phyloP scores from a whole-genome alignment of 2,329 filamentous ascomycete species.

The Fusarium temperatum region DNA sequence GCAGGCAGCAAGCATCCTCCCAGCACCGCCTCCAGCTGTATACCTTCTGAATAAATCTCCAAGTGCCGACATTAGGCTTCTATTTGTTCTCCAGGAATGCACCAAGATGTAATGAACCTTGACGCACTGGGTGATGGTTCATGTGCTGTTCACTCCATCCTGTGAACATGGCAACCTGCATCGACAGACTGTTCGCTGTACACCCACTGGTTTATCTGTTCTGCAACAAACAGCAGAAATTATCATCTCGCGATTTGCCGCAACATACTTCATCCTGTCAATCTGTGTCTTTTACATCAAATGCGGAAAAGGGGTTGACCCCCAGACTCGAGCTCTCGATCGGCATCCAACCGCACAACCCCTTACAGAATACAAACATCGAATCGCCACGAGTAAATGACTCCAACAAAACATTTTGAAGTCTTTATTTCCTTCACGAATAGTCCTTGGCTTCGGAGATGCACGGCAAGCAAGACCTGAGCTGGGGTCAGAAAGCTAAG shows the following conservation, averaged over 20 bases:
- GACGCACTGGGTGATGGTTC: background rate
- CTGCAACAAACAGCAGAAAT: background rate
- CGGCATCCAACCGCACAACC: background rate
- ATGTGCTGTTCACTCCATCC: background rate
- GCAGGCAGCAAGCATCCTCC: constrained; percentile 2
- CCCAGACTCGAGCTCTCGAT: background rate
- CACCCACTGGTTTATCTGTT: background rate
- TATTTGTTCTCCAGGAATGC: too few species aligned
- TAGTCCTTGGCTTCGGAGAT: background rate
- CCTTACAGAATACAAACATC: background rate
- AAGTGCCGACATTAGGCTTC: background rate
- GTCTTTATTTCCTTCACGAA: background rate
- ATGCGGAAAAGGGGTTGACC: background rate
- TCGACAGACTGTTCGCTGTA: background rate
- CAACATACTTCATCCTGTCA: too few species aligned
- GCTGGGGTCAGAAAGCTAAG: background rate
- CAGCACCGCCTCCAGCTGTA: background rate
- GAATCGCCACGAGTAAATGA: background rate
- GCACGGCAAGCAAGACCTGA: background rate
- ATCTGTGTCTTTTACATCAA: background rate
- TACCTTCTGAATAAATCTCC: background rate
- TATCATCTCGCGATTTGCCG: too few species aligned
- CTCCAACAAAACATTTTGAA: accelerated
- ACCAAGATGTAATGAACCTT: background rate
- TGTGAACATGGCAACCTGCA: background rate